phyloP scores from a whole-genome alignment of 805 yeast genomes.

The Pichia eremophila region DNA sequence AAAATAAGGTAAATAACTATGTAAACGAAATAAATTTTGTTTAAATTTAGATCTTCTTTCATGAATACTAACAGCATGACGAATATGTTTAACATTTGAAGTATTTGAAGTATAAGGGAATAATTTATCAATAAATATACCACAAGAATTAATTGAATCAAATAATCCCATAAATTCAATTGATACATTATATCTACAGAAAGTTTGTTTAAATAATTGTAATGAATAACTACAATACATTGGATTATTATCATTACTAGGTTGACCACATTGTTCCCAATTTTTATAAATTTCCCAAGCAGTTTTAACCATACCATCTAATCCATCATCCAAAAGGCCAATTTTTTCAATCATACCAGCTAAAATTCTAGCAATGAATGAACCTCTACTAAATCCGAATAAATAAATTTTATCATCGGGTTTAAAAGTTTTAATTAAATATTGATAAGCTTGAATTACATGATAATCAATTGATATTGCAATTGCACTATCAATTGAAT shows the following conservation, averaged over 20 bases:
- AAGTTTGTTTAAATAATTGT: constrained; percentile 47
- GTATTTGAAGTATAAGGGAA: constrained; percentile 50
- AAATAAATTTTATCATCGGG: constrained; percentile 43
- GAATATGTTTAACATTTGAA: constrained; percentile 43
- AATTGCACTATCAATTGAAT: constrained; percentile 24
- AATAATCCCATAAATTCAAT: constrained; percentile 58
- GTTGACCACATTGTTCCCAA: constrained; percentile 57
- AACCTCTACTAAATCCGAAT: constrained; percentile 58
- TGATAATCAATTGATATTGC: constrained; percentile 50
- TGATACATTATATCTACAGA: constrained; percentile 33
- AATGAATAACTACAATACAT: constrained; percentile 33
- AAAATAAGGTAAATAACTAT: constrained; percentile 26
- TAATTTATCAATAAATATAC: constrained; percentile 44
- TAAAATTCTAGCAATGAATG: constrained; percentile 53
- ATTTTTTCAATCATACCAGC: constrained; percentile 58
- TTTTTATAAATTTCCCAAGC: constrained; percentile 56
- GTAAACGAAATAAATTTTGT: constrained; percentile 43
- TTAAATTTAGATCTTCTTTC: constrained; percentile 58
- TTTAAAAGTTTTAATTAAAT: constrained; percentile 38
- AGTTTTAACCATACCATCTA: constrained; percentile 44
- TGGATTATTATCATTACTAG: constrained; percentile 25
- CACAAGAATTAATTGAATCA: constrained; percentile 64
- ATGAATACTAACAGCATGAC: constrained; percentile 62
- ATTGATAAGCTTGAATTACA: constrained; percentile 47
- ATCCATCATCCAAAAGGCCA: constrained; percentile 48